A percentile compares a stretch with the other conserved stretches of the same genome.
These are phyloP conservation scores for Colletotrichum tofieldiae DNA, from an alignment of 2,329 filamentous ascomycete species.

Conservation along the genomic window DNA sequence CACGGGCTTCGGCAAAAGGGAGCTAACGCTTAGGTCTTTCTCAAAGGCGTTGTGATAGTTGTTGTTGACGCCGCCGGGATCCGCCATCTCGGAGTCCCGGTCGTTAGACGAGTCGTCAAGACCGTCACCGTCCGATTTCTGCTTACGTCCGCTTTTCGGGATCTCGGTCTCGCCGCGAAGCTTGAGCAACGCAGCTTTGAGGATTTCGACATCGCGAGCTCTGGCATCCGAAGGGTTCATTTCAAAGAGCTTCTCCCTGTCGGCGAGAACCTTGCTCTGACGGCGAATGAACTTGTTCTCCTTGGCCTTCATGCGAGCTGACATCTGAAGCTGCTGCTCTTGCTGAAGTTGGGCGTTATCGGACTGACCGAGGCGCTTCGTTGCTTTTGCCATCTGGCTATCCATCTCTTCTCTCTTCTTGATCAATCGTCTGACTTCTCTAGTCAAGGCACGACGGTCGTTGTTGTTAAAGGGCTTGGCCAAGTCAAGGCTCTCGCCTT, in stretches of 20 bases:
- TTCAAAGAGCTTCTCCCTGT: conserved; percentile 19
- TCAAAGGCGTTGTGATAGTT: conserved; percentile 16
- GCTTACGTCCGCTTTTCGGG: neutral
- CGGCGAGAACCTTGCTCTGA: conserved; percentile 6
- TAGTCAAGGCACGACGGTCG: neutral
- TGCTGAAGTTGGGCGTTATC: conserved; percentile 19
- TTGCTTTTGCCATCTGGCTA: neutral
- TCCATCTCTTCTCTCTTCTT: conserved; percentile 8
- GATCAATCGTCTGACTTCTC: neutral
- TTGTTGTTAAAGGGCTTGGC: conserved; percentile 2
- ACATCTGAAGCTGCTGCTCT: conserved; percentile 3
- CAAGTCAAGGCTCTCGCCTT: neutral
- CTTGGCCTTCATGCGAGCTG: conserved; percentile 5
- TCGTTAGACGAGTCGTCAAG: neutral
- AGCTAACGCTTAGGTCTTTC: conserved; percentile 16
- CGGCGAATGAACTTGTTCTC: conserved; percentile 25
- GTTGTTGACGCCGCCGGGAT: neutral
- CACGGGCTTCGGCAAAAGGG: neutral
- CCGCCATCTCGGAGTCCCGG: neutral
- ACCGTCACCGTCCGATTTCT: neutral
- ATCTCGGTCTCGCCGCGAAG: neutral
- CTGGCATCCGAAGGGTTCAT: conserved; percentile 21
- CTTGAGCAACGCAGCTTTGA: conserved; percentile 19
- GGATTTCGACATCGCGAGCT: conserved; percentile 15
- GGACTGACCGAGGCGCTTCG: neutral